phyloP scores from a whole-genome alignment of 1,139 yeast species.

The Schizosaccharomyces versatilis region DNA sequence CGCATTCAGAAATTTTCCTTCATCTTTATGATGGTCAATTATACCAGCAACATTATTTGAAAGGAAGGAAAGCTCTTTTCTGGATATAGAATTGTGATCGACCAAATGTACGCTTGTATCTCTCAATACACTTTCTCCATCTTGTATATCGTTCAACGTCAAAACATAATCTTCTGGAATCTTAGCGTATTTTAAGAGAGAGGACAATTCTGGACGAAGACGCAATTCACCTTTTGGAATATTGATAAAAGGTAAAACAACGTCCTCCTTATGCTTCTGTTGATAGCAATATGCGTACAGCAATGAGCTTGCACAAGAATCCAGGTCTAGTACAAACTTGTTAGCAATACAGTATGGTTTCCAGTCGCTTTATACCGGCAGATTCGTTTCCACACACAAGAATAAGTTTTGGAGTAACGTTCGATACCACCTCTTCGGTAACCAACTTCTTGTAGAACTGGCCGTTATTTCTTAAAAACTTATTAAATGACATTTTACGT shows the following conservation, averaged over 20 bases:
- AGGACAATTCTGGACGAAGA: not conserved
- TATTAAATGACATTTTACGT: too few species aligned
- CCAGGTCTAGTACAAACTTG: not conserved
- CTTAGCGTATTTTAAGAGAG: not conserved
- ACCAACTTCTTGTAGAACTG: too few species aligned
- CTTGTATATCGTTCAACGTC: not conserved
- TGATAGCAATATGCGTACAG: not conserved
- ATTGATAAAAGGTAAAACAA: not conserved
- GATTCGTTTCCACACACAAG: not conserved
- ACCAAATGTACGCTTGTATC: not conserved
- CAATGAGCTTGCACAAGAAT: not conserved
- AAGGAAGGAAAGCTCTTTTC: not conserved
- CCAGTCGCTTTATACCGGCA: not conserved
- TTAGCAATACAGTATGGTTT: too few species aligned
- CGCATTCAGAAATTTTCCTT: not conserved
- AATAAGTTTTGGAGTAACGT: not conserved
- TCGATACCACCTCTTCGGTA: too few species aligned
- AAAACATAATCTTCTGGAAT: not conserved
- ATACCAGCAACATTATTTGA: not conserved
- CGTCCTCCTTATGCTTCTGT: not conserved
- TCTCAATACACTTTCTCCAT: not conserved
- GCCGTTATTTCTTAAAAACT: too few species aligned
- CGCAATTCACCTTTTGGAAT: not conserved
- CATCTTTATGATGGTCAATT: conserved; percentile 1
- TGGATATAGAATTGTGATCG: not conserved